Evolutionary conservation across 2,329 filamentous ascomycete genomes (phyloP).

Genomic region (Fusarium citri): DNA sequence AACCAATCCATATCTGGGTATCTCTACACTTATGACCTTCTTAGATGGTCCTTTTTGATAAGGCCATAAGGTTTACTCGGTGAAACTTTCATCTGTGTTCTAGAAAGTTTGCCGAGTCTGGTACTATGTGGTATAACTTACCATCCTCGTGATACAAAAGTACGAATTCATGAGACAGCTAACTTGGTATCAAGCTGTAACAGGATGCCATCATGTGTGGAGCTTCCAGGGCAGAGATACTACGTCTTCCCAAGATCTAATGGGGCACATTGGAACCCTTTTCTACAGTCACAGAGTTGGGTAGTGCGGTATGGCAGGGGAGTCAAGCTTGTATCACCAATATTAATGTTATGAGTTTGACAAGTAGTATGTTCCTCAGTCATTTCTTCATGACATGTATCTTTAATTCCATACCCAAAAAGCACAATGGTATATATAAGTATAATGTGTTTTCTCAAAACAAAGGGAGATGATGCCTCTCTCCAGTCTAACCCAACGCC

Average conservation of each 20-base stretch:
- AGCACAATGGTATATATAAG: slow-evolving; percentile 22
- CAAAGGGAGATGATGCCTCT: slow-evolving; percentile 23
- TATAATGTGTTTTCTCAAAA: slow-evolving; percentile 23
- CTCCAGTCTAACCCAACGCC: slow-evolving; percentile 46
- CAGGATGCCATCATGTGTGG: not conserved
- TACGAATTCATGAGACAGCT: not conserved
- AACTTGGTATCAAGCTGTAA: not conserved
- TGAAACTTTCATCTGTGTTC: not conserved
- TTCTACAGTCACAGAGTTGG: not conserved
- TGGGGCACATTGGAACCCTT: not conserved
- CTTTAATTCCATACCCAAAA: slow-evolving; percentile 9
- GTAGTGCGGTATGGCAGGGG: not conserved
- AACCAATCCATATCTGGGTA: not conserved
- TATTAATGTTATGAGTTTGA: not conserved
- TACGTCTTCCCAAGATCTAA: not conserved
- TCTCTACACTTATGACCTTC: not conserved
- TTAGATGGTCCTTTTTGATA: not conserved
- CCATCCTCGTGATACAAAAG: not conserved
- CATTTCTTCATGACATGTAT: slow-evolving; percentile 4
- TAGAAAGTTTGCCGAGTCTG: not conserved
- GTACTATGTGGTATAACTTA: not conserved
- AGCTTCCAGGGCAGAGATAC: not conserved
- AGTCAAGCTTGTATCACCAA: not conserved
- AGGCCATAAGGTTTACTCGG: not conserved
- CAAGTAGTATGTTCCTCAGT: not conserved